A percentile compares a stretch with the other conserved stretches of the same genome.
Conservation (phyloP, 768 basidiomycete genomes). For the Xerocomellus chrysenteron region DNA sequence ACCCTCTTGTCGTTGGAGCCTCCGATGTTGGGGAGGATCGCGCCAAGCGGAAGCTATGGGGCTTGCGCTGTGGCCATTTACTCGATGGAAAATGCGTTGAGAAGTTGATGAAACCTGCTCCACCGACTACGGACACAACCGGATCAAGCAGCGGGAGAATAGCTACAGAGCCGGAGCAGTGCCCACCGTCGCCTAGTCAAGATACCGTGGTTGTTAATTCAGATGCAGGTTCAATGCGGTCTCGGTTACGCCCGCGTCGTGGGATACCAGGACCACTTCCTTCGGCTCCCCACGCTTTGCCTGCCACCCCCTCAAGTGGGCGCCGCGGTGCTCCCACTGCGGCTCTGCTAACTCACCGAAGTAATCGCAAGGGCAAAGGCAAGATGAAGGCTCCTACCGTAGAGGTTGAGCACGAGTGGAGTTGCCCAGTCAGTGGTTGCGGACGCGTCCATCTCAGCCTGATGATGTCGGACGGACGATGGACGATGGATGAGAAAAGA, state of each 20-base stretch:
- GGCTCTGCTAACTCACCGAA: slow-evolving; percentile 4
- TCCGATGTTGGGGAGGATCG: slow-evolving; percentile 48
- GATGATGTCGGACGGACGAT: slow-evolving; percentile 50
- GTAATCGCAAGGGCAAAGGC: slow-evolving; percentile 33
- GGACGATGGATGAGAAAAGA: slow-evolving; percentile 54
- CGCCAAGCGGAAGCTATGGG: slow-evolving; percentile 58
- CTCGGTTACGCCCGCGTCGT: slow-evolving; percentile 54
- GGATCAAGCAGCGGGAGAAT: slow-evolving; percentile 18
- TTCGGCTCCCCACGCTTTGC: slow-evolving; percentile 2
- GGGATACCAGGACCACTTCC: slow-evolving; percentile 9
- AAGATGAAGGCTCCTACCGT: slow-evolving; percentile 36
- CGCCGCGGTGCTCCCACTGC: slow-evolving; percentile 5
- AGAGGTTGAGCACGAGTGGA: slow-evolving; percentile 57
- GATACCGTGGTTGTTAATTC: slow-evolving; percentile 26
- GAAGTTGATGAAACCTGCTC: slow-evolving; percentile 50
- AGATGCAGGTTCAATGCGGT: slow-evolving; percentile 46
- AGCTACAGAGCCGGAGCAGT: slow-evolving; percentile 1
- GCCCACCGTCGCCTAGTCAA: slow-evolving; percentile 20
- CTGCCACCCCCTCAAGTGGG: slow-evolving; percentile 4
- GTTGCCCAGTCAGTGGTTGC: slow-evolving; percentile 64
- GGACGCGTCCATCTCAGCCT: slow-evolving; percentile 54
- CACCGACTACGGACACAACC: slow-evolving; percentile 2
- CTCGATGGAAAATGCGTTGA: slow-evolving; percentile 75
- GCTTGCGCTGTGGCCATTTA: slow-evolving; percentile 72
- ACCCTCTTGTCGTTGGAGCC: slow-evolving; percentile 58